Evolutionary conservation across 768 basidiomycete species (phyloP).

Genomic region (Leucocoprinus sp.): DNA sequence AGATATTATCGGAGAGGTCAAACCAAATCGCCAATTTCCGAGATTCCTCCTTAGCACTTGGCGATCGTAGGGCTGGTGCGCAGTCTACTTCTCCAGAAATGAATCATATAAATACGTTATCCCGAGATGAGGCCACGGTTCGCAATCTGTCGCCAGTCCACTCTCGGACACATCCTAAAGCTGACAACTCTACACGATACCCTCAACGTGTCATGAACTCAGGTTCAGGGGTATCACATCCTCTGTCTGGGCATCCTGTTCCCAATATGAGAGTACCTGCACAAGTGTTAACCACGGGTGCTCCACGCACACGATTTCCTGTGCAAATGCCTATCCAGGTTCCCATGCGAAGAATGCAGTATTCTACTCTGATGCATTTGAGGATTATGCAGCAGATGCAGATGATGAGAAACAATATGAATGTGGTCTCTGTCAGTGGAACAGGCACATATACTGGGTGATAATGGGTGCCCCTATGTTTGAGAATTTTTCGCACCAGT

Average conservation of each 20-base stretch:
- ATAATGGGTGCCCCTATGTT: background rate
- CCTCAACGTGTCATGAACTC: background rate
- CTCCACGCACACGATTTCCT: background rate
- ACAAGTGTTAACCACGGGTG: background rate
- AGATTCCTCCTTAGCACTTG: background rate
- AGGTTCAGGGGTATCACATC: background rate
- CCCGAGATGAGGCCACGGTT: background rate
- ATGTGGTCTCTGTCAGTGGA: background rate
- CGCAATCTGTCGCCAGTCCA: background rate
- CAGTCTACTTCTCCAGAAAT: background rate
- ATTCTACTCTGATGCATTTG: conserved; percentile 10
- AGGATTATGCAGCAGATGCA: conserved; percentile 12
- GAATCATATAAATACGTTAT: background rate
- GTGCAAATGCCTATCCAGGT: conserved; percentile 2
- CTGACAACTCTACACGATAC: background rate
- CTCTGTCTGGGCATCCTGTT: background rate
- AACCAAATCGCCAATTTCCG: background rate
- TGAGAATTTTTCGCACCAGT: no score
- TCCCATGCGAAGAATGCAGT: conserved; percentile 7
- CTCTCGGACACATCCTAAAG: background rate
- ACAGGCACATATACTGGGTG: background rate
- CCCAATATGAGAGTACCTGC: background rate
- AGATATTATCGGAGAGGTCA: background rate
- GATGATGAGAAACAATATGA: conserved; percentile 11
- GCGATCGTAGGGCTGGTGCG: background rate